Conservation (phyloP, 139 green algal genomes). For the Marvania coccoides region DNA sequence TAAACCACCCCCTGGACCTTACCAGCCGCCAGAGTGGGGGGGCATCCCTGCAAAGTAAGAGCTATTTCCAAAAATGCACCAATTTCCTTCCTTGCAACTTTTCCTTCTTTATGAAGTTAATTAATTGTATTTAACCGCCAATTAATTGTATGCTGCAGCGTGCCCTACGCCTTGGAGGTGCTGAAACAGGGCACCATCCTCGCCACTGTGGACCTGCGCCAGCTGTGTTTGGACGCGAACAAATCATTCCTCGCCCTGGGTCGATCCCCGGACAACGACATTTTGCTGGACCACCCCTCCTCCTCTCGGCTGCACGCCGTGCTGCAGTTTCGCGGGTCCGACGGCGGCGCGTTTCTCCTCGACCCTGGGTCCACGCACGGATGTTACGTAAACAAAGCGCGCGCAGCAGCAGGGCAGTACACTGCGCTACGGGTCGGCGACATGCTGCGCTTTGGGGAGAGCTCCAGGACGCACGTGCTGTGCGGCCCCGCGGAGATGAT, state of each 20-base stretch:
- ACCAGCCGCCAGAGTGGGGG: slow-evolving; percentile 49
- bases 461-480: slow-evolving; percentile 72
- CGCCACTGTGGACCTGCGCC: slow-evolving; percentile 12
- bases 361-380: slow-evolving; percentile 82
- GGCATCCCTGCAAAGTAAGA: slow-evolving; percentile 48
- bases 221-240: background rate
- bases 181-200: slow-evolving; percentile 61
- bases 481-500: slow-evolving; percentile 75
- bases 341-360: slow-evolving; percentile 65
- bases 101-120: background rate
- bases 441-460: slow-evolving; percentile 77
- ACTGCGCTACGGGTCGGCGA: slow-evolving; percentile 71
- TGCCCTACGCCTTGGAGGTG: slow-evolving; percentile 56
- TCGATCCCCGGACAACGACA: slow-evolving; percentile 44
- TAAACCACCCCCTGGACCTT: slow-evolving; percentile 5
- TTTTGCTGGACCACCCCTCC: slow-evolving; percentile 74
- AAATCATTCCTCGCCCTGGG: slow-evolving; percentile 57
- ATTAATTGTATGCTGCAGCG: slow-evolving; percentile 13
- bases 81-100: too few species aligned
- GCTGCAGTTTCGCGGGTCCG: slow-evolving; percentile 57
- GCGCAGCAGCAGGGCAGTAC: slow-evolving; percentile 46
- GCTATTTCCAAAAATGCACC: too few species aligned
- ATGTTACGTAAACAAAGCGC: slow-evolving; percentile 83
- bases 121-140: background rate
- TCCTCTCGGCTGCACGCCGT: slow-evolving; percentile 51